phyloP scores from a whole-genome alignment of 2,329 filamentous ascomycete genomes.

The Penicillium freii region DNA sequence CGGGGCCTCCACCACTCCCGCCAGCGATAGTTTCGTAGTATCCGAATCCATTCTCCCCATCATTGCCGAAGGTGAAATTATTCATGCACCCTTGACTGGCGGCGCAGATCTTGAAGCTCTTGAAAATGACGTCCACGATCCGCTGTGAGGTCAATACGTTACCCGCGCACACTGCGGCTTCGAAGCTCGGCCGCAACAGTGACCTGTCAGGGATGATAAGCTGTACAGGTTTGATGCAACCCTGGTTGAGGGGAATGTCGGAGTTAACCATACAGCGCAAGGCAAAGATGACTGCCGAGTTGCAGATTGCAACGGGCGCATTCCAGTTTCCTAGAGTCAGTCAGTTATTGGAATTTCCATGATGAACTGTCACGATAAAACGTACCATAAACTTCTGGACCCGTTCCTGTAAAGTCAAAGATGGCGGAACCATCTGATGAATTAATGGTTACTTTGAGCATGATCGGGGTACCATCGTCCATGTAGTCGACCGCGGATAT shows the following conservation, averaged over 20 bases:
- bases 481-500: conserved; percentile 71
- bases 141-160: conserved; percentile 74
- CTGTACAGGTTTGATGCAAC: conserved; percentile 69
- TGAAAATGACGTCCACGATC: conserved; percentile 73
- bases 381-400: conserved; percentile 59
- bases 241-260: conserved; percentile 78
- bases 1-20: conserved; percentile 67
- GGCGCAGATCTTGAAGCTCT: conserved; percentile 70
- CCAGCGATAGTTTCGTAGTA: conserved; percentile 83
- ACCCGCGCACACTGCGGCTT: conserved; percentile 72
- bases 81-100: conserved; percentile 74
- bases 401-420: conserved; percentile 73
- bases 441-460: conserved; percentile 68
- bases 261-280: conserved; percentile 71
- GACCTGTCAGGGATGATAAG: conserved; percentile 69
- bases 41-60: conserved; percentile 52
- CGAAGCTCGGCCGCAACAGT: conserved; percentile 67
- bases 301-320: conserved; percentile 71
- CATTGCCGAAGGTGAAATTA: conserved; percentile 14
- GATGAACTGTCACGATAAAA: neutral
- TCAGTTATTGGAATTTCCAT: neutral
- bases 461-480: conserved; percentile 75
- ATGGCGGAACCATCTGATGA: conserved; percentile 63
- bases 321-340: conserved; percentile 60
- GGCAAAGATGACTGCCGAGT: conserved; percentile 76